Evolutionary conservation across 257 asterid species (phyloP), one percentile per base, ranked within the genome.

Genomic region (Sherardia arvensis): DNA sequence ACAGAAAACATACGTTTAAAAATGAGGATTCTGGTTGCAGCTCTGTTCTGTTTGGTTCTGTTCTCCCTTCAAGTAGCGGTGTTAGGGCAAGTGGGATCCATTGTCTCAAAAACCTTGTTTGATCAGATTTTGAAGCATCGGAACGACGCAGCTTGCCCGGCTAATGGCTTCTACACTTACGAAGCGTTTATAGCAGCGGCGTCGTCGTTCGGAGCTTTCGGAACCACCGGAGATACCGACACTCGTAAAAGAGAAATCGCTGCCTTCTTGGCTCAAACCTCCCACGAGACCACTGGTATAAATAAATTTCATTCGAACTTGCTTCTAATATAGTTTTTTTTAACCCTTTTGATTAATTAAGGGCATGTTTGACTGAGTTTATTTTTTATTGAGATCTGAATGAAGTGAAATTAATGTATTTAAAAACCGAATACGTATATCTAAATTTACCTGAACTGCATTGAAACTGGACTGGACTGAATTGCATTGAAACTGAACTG

Each of bases 231-330:
- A 11, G 70, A 77, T 7, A 15, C 22, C n/a, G 33, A 57, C n/a
- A 56, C 81, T 9, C 78, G 71, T 20, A 77, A 77, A 20, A 63
- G 69, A 23, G 81, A 77, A 45, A 51, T 73, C 11, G 81, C 75
- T 0, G 81, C 81, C 30, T 77, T 77, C 53, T 65, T 77, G 61
- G 73, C 73, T 40, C 78, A 77, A 53, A 77, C 81, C 63, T 77
- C 81, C 51, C 78, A 69, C 57, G 81, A 72, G 47, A 72, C 76
- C 1, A 72, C 71, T 0, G 62, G 62, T 58, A 58, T n/a, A n/a
- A n/a, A n/a, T n/a, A n/a, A n/a, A n/a, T n/a, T n/a, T n/a, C n/a
- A n/a, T n/a, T n/a, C n/a, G n/a, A n/a, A n/a, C n/a, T n/a, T n/a
- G n/a, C n/a, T n/a, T n/a, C n/a, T n/a, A n/a, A n/a, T n/a, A n/a